Evolutionary conservation across 176 grass and related monocot genomes (phyloP).

Genomic region (Cymbopogon citratus): DNA sequence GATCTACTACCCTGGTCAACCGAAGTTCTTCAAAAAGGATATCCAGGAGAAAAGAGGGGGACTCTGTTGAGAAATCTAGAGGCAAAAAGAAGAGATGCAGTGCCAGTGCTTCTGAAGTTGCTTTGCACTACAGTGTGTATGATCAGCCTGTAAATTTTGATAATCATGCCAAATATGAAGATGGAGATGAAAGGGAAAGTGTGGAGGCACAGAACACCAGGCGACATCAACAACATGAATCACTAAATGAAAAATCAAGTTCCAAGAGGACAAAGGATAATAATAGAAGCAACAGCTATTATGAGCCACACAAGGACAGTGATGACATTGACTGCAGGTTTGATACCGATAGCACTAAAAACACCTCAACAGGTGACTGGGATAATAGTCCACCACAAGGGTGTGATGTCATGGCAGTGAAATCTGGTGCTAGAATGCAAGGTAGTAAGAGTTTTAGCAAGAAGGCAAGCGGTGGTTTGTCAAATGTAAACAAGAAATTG

Average conservation of each 20-base stretch:
- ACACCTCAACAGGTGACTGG: conserved; percentile 22
- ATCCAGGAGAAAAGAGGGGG: conserved; percentile 42
- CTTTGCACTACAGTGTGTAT: not conserved
- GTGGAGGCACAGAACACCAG: conserved; percentile 2
- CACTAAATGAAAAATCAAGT: conserved; percentile 21
- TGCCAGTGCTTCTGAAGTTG: conserved; percentile 15
- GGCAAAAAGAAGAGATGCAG: conserved; percentile 37
- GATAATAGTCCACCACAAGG: conserved; percentile 27
- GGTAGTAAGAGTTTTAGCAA: conserved; percentile 38
- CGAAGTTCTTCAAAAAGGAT: conserved; percentile 28
- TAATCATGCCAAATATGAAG: conserved; percentile 26
- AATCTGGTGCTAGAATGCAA: conserved; percentile 37
- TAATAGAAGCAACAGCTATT: conserved; percentile 19
- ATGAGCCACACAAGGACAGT: conserved; percentile 21
- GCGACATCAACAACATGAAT: conserved; percentile 31
- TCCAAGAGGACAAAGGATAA: conserved; percentile 31
- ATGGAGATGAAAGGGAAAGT: conserved; percentile 22
- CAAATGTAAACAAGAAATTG: conserved; percentile 22
- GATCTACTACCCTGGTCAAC: conserved; percentile 17
- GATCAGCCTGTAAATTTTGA: conserved; percentile 22
- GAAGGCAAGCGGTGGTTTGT: conserved; percentile 25
- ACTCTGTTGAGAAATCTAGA: conserved; percentile 32
- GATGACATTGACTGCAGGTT: conserved; percentile 17
- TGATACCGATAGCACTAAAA: conserved; percentile 34
- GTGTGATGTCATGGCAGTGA: conserved; percentile 36